These are phyloP conservation scores for Sambucus nigra DNA, from an alignment of 129 eudicot species.

Conservation along the genomic window DNA sequence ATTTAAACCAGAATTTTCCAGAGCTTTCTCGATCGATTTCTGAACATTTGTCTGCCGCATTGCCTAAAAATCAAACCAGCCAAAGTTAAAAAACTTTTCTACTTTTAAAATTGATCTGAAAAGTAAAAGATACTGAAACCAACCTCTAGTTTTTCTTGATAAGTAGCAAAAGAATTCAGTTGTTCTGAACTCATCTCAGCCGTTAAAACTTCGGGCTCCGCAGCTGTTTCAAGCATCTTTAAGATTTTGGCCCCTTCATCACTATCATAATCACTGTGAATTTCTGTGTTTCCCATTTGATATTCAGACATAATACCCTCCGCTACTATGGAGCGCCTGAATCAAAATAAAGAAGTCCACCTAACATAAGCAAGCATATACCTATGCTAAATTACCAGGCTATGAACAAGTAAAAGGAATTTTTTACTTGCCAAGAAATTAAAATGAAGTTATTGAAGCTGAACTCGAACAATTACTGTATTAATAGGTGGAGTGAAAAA, in stretches of 20 bases:
- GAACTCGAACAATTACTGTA: no score
- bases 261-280: slow-evolving; percentile 26
- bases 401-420: background rate
- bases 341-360: slow-evolving; percentile 1
- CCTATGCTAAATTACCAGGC: background rate
- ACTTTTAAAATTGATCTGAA: background rate
- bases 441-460: no score
- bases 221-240: slow-evolving; percentile 63
- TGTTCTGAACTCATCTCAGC: slow-evolving; percentile 85
- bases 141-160: slow-evolving; percentile 77
- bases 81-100: background rate
- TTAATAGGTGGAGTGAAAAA: no score
- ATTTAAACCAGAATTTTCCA: slow-evolving; percentile 61
- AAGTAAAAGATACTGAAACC: slow-evolving; percentile 1
- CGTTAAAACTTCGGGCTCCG: slow-evolving; percentile 89
- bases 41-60: slow-evolving; percentile 56
- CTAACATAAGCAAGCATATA: background rate
- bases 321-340: slow-evolving; percentile 61
- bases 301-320: slow-evolving; percentile 65
- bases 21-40: slow-evolving; percentile 57
- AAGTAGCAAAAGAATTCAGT: slow-evolving; percentile 51
- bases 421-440: no score
- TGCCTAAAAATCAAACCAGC: slow-evolving; percentile 35
- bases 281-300: slow-evolving; percentile 29
- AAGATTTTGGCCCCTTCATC: slow-evolving; percentile 70